These are phyloP conservation scores for Lentinus brumalis DNA, from an alignment of 768 basidiomycete genomes.

Conservation along the genomic window DNA sequence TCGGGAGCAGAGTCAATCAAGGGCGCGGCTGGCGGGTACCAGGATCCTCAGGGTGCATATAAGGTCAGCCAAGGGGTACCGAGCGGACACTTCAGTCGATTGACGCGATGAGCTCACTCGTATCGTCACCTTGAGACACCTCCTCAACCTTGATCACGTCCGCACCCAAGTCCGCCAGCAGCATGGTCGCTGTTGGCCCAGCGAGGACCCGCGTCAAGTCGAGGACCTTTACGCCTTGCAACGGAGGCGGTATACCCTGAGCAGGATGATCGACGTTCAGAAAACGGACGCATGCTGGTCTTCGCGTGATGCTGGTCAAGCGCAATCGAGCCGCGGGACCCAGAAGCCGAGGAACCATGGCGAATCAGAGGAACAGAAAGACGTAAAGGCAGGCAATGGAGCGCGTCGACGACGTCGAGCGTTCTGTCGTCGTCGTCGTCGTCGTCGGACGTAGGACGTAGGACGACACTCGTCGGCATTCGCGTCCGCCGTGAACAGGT, in stretches of 20 bases:
- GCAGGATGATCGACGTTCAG: slow-evolving; percentile 13
- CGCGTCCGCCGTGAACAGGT: no score
- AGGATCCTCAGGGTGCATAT: slow-evolving; percentile 49
- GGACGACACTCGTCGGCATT: no score
- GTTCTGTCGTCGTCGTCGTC: no score
- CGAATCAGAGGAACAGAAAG: background rate
- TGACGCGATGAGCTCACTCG: slow-evolving; percentile 50
- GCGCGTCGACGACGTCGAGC: no score
- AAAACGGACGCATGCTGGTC: background rate
- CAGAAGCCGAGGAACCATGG: slow-evolving; percentile 6
- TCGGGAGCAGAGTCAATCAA: slow-evolving; percentile 44
- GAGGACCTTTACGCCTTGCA: slow-evolving; percentile 79
- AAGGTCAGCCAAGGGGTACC: slow-evolving; percentile 15
- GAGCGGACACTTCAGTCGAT: slow-evolving; percentile 12
- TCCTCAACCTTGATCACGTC: slow-evolving; percentile 95
- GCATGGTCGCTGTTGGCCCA: slow-evolving; percentile 92
- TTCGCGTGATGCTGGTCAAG: background rate
- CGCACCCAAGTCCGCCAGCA: slow-evolving; percentile 87
- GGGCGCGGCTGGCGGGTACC: slow-evolving; percentile 59
- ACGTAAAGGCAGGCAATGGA: no score
- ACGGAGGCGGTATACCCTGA: slow-evolving; percentile 72
- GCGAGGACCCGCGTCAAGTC: slow-evolving; percentile 90
- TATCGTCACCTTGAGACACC: slow-evolving; percentile 82
- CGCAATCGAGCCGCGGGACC: background rate
- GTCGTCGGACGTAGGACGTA: no score